Base-by-base conservation (phyloP, 2,329 filamentous ascomycete species). In the Stachybotrys elegans region DNA sequence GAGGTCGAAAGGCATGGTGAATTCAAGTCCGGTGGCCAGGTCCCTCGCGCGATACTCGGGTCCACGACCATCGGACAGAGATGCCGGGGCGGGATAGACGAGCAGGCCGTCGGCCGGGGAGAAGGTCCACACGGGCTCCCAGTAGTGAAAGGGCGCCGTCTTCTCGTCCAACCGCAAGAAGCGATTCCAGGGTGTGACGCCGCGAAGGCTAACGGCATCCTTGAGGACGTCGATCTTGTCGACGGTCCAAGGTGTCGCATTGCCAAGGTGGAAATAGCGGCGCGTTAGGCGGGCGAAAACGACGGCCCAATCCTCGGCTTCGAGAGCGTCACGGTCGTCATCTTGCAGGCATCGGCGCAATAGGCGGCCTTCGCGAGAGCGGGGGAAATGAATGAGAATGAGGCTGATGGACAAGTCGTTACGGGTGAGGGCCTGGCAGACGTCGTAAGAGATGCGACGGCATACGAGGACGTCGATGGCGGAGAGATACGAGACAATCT, bases 91-190 rank as follows among this genome's bases (percentile, higher is more conserved):
- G 2, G 72, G 73, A 52, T 76, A 83, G 6, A 82, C 71, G 27
- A 84, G 48, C 16, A 84, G 50, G 0, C 75, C 77, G 35, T 76
- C 70, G n/a, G 74, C 60, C 32, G 67, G 52, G 43, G 66, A 72
- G 53, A 74, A 79, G 14, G 71, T 75, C 81, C 81, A 84, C 12
- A 62, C 54, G 2, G 71, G 61, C 45, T 78, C 73, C 20, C 59
- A 57, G 50, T 71, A 65, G 51, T 76, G 67, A 45, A 76, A 75
- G 3, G 56, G 50, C 16, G 65, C 65, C 2, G 53, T 58, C 45
- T 66, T 64, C 14, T 64, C 57, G 42, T 70, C 63, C 48, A 68
- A 62, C 36, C 61, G 53, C n/a, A 77, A 56, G 49, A 66, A 62
- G 19, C 71, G 64, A 40, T 66, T 60, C 73, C 73, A 77, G 1